These are phyloP conservation scores for Saccharomycopsis babjevae DNA, from an alignment of 805 yeast species.

Conservation along the genomic window DNA sequence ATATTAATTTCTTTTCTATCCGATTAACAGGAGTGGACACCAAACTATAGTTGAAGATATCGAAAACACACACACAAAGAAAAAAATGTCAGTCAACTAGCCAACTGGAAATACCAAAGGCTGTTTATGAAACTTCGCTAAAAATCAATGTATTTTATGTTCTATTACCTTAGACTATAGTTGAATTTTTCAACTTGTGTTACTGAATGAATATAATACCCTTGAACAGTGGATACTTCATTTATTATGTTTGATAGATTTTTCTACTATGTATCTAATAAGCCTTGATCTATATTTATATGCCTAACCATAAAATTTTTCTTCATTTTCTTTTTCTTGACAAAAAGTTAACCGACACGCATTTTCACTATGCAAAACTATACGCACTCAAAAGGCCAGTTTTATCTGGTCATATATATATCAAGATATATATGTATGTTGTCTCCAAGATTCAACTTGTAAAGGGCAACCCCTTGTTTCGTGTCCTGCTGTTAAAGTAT, in stretches of 20 bases:
- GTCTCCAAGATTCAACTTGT: no score
- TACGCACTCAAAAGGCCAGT: not conserved
- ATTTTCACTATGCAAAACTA: not conserved
- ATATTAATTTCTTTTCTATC: not conserved
- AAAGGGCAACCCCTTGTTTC: not conserved
- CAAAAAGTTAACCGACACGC: slow-evolving; percentile 1
- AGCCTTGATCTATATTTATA: not conserved
- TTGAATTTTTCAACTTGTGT: not conserved
- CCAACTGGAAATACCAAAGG: not conserved
- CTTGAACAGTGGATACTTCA: not conserved
- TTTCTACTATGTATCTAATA: not conserved
- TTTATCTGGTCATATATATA: not conserved
- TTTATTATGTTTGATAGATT: not conserved
- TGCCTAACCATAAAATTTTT: not conserved
- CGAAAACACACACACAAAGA: not conserved
- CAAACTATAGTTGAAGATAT: not conserved
- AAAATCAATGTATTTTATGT: not conserved
- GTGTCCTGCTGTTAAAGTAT: not conserved
- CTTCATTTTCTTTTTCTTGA: not conserved
- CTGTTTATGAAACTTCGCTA: not conserved
- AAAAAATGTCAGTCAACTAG: not conserved
- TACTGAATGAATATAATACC: not conserved
- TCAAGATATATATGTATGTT: not conserved
- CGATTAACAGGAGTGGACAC: not conserved
- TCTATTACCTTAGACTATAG: not conserved